Evolutionary conservation across 2,329 filamentous ascomycete genomes (phyloP).

Genomic region (Rutstroemia sp.): DNA sequence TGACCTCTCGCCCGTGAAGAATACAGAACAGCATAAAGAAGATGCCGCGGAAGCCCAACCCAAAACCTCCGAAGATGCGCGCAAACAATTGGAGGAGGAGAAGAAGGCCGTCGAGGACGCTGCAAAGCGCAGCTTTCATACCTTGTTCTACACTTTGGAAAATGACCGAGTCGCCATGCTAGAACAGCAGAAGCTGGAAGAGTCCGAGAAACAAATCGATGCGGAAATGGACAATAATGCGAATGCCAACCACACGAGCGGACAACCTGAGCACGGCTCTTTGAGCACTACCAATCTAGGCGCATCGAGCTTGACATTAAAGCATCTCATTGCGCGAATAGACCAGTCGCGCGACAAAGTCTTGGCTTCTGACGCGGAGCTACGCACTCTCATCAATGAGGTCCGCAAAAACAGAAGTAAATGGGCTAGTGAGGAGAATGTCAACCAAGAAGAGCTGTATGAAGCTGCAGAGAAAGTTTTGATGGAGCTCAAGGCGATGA

Average conservation of each 20-base stretch:
- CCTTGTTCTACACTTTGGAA: slow-evolving; percentile 89
- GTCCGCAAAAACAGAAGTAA: slow-evolving; percentile 97
- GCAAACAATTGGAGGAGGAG: slow-evolving; percentile 87
- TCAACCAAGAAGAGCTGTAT: slow-evolving; percentile 96
- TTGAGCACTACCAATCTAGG: slow-evolving; percentile 91
- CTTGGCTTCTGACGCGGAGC: slow-evolving; percentile 83
- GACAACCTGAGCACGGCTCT: slow-evolving; percentile 64
- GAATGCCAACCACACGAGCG: slow-evolving; percentile 42
- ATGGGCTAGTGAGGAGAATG: slow-evolving; percentile 96
- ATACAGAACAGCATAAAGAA: slow-evolving; percentile 45
- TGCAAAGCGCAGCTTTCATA: slow-evolving; percentile 84
- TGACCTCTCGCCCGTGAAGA: slow-evolving; percentile 43
- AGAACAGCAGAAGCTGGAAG: slow-evolving; percentile 93
- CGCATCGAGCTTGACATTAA: slow-evolving; percentile 89
- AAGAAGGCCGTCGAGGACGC: slow-evolving; percentile 86
- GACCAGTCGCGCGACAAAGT: slow-evolving; percentile 89
- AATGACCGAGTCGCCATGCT: slow-evolving; percentile 95
- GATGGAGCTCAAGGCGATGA: slow-evolving; percentile 93
- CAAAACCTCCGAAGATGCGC: slow-evolving; percentile 77
- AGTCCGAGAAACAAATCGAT: slow-evolving; percentile 92
- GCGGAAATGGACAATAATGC: slow-evolving; percentile 78
- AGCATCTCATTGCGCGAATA: slow-evolving; percentile 93
- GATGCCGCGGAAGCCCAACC: slow-evolving; percentile 44
- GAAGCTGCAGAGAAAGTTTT: slow-evolving; percentile 95
- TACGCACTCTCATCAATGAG: slow-evolving; percentile 90